phyloP scores from a whole-genome alignment of 2,329 filamentous ascomycete species.

The Calonectria honghensis region DNA sequence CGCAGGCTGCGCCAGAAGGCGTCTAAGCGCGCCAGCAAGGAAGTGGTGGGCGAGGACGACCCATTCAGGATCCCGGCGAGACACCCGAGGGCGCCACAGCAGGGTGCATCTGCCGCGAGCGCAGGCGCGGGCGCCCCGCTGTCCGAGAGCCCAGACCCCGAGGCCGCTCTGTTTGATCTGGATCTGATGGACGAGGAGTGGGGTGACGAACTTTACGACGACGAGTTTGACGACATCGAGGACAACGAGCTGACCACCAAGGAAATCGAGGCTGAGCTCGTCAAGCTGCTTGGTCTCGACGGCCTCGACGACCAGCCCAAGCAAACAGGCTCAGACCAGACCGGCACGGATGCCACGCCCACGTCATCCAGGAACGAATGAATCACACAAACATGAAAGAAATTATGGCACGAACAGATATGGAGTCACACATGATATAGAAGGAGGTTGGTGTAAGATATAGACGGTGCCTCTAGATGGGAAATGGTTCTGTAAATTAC shows the following conservation, averaged over 20 bases:
- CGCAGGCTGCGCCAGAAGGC: conserved; percentile 13
- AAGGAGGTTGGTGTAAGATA: neutral
- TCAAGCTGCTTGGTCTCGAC: conserved; percentile 21
- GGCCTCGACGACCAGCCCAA: neutral
- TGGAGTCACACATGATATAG: neutral
- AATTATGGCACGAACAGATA: neutral
- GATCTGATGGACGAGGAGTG: conserved; percentile 25
- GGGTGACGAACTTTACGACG: conserved; percentile 34
- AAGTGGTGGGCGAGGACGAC: conserved; percentile 26
- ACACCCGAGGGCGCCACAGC: neutral
- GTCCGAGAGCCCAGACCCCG: neutral
- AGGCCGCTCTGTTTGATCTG: neutral
- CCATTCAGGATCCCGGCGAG: conserved; percentile 25
- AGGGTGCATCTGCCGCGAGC: neutral
- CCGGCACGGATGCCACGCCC: neutral
- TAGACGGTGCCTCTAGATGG: neutral
- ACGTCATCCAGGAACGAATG: neutral
- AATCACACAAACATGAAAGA: conserved; percentile 2
- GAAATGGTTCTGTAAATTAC: conserved; percentile 20
- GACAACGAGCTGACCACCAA: conserved; percentile 34
- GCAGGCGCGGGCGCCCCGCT: neutral
- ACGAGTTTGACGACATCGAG: conserved; percentile 39
- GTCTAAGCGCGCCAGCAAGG: neutral
- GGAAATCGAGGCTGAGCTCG: conserved; percentile 34
- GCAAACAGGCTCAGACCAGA: neutral